Percentiles rank a stretch among this genome's conserved stretches.
phyloP scores from a whole-genome alignment of 306 rosid species.

The Vigna reflexopilosa region DNA sequence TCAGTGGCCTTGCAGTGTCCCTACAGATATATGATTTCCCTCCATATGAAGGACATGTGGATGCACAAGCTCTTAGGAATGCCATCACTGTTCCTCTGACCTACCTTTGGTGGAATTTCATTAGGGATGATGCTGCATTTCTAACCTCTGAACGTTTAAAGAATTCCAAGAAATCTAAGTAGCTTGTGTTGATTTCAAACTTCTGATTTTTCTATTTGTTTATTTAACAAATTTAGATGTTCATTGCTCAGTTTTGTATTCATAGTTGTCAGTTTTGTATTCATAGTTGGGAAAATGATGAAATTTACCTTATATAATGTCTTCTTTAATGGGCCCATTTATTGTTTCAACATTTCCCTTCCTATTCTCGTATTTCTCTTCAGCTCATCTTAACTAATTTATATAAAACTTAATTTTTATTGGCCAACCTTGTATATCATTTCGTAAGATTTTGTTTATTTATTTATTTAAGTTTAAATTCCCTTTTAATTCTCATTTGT shows the following conservation, averaged over 20 bases:
- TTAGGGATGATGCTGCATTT: conserved; percentile 71
- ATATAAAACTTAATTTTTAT: not conserved
- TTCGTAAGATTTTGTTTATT: too few relatives aligned
- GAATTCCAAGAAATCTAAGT: conserved; percentile 70
- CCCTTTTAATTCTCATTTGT: too few relatives aligned
- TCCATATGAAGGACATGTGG: conserved; percentile 67
- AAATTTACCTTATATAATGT: not conserved
- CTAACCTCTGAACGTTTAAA: conserved; percentile 50
- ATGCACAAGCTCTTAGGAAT: conserved; percentile 81
- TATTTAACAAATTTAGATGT: not conserved
- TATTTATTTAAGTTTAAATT: too few relatives aligned
- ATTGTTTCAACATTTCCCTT: not conserved
- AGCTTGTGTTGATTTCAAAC: conserved; percentile 41
- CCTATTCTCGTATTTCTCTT: not conserved
- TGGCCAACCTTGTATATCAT: not conserved
- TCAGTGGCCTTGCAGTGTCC: conserved; percentile 67
- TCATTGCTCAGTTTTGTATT: not conserved
- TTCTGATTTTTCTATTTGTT: not conserved
- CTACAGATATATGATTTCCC: conserved; percentile 73
- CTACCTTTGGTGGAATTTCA: conserved; percentile 84
- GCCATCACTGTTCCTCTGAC: conserved; percentile 80
- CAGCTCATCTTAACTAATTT: conserved; percentile 13
- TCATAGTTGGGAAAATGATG: not conserved
- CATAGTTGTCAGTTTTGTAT: not conserved
- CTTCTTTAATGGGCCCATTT: not conserved